Evolutionary conservation across 306 rosid species (phyloP).

Genomic region (Alnus rubra): DNA sequence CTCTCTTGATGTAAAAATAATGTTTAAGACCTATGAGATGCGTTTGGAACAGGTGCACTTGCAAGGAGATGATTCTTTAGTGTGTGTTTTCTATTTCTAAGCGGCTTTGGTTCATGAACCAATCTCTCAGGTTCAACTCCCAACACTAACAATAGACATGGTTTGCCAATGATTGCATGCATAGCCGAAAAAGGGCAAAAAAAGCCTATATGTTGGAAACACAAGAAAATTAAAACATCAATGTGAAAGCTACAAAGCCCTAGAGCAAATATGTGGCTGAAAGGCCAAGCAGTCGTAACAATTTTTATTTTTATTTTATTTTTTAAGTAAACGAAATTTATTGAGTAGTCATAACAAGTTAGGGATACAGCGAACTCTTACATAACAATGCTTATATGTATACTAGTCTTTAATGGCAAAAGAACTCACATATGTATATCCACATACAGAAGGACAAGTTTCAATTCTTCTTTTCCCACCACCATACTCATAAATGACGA

Average conservation of each 20-base stretch:
- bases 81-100: neutral
- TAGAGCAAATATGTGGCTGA: neutral
- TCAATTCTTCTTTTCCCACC: neutral
- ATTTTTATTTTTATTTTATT: no score
- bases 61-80: neutral
- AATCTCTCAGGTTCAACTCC: neutral
- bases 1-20: neutral
- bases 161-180: neutral
- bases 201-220: neutral
- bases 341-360: neutral
- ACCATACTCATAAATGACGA: neutral
- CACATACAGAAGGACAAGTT: neutral
- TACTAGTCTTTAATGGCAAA: neutral
- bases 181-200: neutral
- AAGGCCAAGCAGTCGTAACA: neutral
- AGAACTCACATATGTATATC: neutral
- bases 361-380: neutral
- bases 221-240: neutral
- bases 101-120: neutral
- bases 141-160: neutral
- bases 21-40: neutral
- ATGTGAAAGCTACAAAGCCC: neutral
- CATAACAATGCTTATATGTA: neutral
- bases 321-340: no score
- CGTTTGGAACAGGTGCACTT: neutral